Evolutionary conservation across 2,329 filamentous ascomycete species (phyloP).

Genomic region (Aspergillus aculeatus): DNA sequence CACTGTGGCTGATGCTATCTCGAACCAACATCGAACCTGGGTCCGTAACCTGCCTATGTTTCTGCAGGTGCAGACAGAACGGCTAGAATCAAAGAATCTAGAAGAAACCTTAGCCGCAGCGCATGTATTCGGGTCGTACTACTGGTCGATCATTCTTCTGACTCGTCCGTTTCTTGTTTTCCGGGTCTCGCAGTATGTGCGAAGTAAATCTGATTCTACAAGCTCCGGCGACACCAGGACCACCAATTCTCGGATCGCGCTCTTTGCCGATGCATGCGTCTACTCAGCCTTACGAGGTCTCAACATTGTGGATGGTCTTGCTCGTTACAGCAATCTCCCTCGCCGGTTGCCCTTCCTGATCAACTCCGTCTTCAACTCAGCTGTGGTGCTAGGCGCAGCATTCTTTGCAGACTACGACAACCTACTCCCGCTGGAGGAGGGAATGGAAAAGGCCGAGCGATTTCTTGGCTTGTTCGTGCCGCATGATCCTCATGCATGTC

Average conservation of each 20-base stretch:
- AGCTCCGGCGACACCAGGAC: slow-evolving; percentile 20
- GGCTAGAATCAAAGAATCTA: slow-evolving; percentile 40
- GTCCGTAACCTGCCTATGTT: slow-evolving; percentile 44
- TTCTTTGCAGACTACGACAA: slow-evolving; percentile 48
- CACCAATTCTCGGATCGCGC: slow-evolving; percentile 32
- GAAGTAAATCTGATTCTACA: slow-evolving; percentile 26
- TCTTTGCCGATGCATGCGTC: slow-evolving; percentile 45
- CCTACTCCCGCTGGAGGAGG: slow-evolving; percentile 34
- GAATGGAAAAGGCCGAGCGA: slow-evolving; percentile 35
- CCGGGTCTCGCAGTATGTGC: slow-evolving; percentile 45
- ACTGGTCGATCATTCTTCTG: slow-evolving; percentile 55
- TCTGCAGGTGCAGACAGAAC: slow-evolving; percentile 48
- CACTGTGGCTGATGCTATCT: slow-evolving; percentile 43
- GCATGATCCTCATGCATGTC: slow-evolving; percentile 38
- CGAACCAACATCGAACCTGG: slow-evolving; percentile 44
- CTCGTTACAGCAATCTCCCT: slow-evolving; percentile 36
- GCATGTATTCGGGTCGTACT: slow-evolving; percentile 53
- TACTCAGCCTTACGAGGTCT: slow-evolving; percentile 44
- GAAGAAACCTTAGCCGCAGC: slow-evolving; percentile 46
- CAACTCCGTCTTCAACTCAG: slow-evolving; percentile 49
- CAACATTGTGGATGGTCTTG: slow-evolving; percentile 40
- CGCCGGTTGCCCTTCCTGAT: slow-evolving; percentile 48
- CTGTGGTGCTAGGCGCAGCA: slow-evolving; percentile 46
- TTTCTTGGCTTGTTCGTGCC: slow-evolving; percentile 36
- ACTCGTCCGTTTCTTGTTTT: slow-evolving; percentile 56